Base-by-base conservation (phyloP, 176 grass and related monocot species). In the Thinopyrum elongatum region DNA sequence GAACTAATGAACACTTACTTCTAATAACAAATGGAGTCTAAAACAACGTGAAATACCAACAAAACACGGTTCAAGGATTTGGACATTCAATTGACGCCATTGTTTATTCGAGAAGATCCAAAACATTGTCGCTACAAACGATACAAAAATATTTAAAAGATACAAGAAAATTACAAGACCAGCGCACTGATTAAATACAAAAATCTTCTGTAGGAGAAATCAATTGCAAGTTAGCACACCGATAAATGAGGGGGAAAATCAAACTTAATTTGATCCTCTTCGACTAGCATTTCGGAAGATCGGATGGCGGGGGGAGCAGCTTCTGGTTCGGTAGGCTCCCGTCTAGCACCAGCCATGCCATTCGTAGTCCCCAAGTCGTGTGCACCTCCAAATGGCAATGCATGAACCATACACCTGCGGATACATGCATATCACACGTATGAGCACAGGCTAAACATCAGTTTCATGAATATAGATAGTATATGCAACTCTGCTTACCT, bases 381-480 rank as follows among this genome's bases (percentile, higher is more conserved):
- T 87, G 79, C 21, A 82, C 86, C 70, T 87, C 86, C 31, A 87
- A 41, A 53, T 82, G 86, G 16, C 86, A 87, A 47, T 87, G 86
- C 86, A 87, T 80, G 79, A 87, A 87, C 86, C 86, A 87, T 16
- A 82, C 86, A 82, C 86, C 85, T 87, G 58, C 5, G 4, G 1
- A 68, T 0, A 9, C 5, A 25, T 35, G 49, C 1, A 23, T 22
- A 51, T 51, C 42, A 0, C 10, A 17, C 4, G 0, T 31, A 19
- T 28, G 8, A 75, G 42, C 0, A 75, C 1, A 0, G 14, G n/a
- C 12, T 46, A 74, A 5, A 2, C 7, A 28, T 1, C 7, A 19
- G 1, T 76, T 53, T 53, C 15, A 51, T 8, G 73, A 19, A 30
- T 76, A 30, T 76, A 8, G 7, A 30, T 17, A 4, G 8, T 75